Base-by-base conservation (phyloP, 129 eudicot genomes). In the Apium graveolens region DNA sequence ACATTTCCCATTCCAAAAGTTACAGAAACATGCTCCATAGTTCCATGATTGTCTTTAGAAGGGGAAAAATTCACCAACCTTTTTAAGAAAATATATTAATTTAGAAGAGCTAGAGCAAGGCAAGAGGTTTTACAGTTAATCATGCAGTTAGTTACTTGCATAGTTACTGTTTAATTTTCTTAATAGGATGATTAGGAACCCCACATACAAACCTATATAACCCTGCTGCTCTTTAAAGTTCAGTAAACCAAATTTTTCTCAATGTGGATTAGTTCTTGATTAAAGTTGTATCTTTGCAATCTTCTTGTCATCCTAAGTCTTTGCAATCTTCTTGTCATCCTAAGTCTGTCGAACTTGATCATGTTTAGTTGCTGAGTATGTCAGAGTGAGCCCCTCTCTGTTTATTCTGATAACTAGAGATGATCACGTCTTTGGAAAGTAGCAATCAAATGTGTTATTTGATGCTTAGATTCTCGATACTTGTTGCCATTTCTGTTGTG, bases 171-270 rank as follows among this genome's bases (percentile, higher is more conserved):
- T 71, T 44, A 20, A 60, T 77, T 46, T 55, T 78, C 55, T 24
- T 80, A 65, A 68, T 65, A 76, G 79, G 82, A 74, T 62, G 68
- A 80, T 80, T 82, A 80, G 10, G 76, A 60, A 65, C 49, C 77
- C 82, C 82, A 80, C 83, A 84, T 75, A 79, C 80, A 80, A 78
- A 68, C 68, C 87, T 81, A 78, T 84, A 43, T 75, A 81, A 62
- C 80, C 69, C 78, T 49, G 17, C 29, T 60, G 32, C 16, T 81
- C 70, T 26, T 74, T 71, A 70, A 77, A 80, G 79, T 39, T 69
- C 27, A 39, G 7, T 66, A 80, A 82, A 83, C 76, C 41, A 32
- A 24, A 71, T 41, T 80, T 76, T 75, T 53, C 81, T 78, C 83
- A 31, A 38, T 70, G 80, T 46, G 78, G 44, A 53, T 75, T 69